Evolutionary conservation across 2,329 filamentous ascomycete genomes (phyloP).

Genomic region (Sclerotiophoma versabilis): DNA sequence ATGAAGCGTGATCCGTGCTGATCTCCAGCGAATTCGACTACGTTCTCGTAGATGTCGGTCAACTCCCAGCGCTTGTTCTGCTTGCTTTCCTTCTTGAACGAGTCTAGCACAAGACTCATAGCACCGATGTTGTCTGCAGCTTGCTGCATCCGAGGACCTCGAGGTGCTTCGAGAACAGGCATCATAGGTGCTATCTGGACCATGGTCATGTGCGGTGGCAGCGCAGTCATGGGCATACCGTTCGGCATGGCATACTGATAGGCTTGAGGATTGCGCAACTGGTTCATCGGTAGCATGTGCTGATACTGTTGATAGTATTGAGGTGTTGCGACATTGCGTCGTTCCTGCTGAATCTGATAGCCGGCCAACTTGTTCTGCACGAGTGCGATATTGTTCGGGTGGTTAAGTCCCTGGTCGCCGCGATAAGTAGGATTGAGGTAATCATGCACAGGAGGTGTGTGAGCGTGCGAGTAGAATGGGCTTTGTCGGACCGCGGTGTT

Average conservation of each 20-base stretch:
- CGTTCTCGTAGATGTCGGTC: conserved; percentile 84
- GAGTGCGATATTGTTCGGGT: conserved; percentile 53
- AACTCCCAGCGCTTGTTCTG: conserved; percentile 79
- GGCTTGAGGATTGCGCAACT: conserved; percentile 45
- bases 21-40: conserved; percentile 95
- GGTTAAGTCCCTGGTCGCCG: conserved; percentile 51
- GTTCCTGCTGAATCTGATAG: conserved; percentile 53
- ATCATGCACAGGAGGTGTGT: conserved; percentile 55
- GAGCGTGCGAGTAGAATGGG: conserved; percentile 56
- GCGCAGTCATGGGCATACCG: conserved; percentile 44
- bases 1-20: conserved; percentile 96
- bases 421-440: conserved; percentile 51
- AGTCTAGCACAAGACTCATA: conserved; percentile 76
- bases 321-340: conserved; percentile 43
- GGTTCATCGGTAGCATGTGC: conserved; percentile 46
- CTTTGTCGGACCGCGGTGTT: conserved; percentile 52
- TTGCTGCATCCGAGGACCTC: conserved; percentile 61
- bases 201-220: conserved; percentile 46
- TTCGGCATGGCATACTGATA: conserved; percentile 48
- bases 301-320: conserved; percentile 42
- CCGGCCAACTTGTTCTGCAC: conserved; percentile 59
- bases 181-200: conserved; percentile 47
- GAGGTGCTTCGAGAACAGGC: conserved; percentile 49
- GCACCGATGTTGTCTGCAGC: conserved; percentile 60
- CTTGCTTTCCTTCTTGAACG: conserved; percentile 79